A percentile compares a stretch with the other conserved stretches of the same genome.
Evolutionary conservation across 176 grass and related monocot genomes (phyloP).

Genomic region (Triticum turgidum): DNA sequence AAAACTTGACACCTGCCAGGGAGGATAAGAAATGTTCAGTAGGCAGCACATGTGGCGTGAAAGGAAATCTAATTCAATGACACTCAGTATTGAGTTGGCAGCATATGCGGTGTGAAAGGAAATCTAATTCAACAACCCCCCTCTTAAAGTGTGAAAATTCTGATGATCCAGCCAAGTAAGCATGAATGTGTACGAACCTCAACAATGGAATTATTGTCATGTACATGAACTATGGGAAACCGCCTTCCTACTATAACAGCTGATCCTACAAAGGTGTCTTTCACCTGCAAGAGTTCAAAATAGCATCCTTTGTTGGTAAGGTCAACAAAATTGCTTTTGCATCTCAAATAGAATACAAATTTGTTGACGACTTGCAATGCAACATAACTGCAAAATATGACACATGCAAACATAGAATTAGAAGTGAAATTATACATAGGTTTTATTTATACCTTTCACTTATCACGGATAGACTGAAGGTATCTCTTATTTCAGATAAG

Average conservation of each 20-base stretch:
- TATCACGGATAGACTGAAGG: constrained; percentile 7
- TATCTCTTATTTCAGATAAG: background rate
- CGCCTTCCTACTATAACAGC: constrained; percentile 81
- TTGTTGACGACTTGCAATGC: background rate
- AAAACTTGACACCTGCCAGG: constrained; percentile 86
- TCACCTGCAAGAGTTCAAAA: constrained; percentile 54
- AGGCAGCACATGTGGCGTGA: background rate
- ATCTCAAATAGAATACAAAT: background rate
- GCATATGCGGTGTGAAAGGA: constrained; percentile 3
- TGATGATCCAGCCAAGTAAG: background rate
- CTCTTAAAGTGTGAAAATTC: background rate
- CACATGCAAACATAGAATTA: background rate
- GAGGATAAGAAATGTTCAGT: constrained; percentile 24
- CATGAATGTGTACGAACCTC: constrained; percentile 57
- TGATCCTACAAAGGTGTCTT: constrained; percentile 68
- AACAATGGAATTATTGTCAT: constrained; percentile 61
- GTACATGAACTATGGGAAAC: constrained; percentile 94
- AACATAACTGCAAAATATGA: constrained; percentile 1
- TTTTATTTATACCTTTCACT: background rate
- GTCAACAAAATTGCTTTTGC: background rate
- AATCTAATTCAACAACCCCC: constrained; percentile 12
- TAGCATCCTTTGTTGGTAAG: constrained; percentile 24
- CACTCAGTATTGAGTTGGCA: too few species aligned
- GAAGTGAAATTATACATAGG: background rate
- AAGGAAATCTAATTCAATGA: constrained; percentile 12